Evolutionary conservation across 2,329 filamentous ascomycete genomes (phyloP).

Genomic region (Colletotrichum agaves): DNA sequence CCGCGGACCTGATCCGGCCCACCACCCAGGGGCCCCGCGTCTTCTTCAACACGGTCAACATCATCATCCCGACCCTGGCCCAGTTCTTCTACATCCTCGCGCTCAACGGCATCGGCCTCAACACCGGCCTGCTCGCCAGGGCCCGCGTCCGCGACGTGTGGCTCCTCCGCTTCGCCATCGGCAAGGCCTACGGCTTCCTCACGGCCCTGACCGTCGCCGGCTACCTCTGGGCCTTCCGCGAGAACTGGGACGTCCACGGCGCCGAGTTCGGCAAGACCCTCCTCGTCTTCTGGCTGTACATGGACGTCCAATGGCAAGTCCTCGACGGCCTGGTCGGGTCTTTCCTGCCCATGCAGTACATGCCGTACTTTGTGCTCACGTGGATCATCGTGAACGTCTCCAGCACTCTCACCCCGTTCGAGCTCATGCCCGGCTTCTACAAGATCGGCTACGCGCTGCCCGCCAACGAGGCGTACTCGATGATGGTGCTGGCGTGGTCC

Average conservation of each 20-base stretch:
- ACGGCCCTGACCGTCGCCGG: constrained; percentile 52
- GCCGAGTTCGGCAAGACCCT: constrained; percentile 42
- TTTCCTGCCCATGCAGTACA: constrained; percentile 47
- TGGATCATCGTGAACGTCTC: constrained; percentile 55
- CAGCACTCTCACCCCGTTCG: constrained; percentile 50
- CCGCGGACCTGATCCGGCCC: constrained; percentile 44
- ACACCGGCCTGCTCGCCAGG: constrained; percentile 9
- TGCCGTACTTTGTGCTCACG: constrained; percentile 55
- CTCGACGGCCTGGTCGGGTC: constrained; percentile 48
- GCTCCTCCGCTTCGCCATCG: constrained; percentile 42
- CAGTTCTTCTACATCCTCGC: constrained; percentile 44
- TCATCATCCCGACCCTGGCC: constrained; percentile 49
- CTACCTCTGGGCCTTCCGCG: constrained; percentile 57
- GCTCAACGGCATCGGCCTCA: constrained; percentile 27
- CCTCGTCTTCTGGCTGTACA: constrained; percentile 51
- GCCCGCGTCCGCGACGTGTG: constrained; percentile 42
- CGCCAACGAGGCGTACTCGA: constrained; percentile 47
- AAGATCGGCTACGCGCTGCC: constrained; percentile 51
- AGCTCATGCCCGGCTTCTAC: constrained; percentile 53
- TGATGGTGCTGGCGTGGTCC: constrained; percentile 55
- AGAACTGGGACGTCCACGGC: constrained; percentile 52
- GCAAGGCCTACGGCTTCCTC: constrained; percentile 47
- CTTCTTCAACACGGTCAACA: constrained; percentile 52
- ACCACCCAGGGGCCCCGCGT: constrained; percentile 48
- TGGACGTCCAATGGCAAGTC: constrained; percentile 55